Conservation (phyloP, 345 rosid genomes). For the Populus pruinosa region DNA sequence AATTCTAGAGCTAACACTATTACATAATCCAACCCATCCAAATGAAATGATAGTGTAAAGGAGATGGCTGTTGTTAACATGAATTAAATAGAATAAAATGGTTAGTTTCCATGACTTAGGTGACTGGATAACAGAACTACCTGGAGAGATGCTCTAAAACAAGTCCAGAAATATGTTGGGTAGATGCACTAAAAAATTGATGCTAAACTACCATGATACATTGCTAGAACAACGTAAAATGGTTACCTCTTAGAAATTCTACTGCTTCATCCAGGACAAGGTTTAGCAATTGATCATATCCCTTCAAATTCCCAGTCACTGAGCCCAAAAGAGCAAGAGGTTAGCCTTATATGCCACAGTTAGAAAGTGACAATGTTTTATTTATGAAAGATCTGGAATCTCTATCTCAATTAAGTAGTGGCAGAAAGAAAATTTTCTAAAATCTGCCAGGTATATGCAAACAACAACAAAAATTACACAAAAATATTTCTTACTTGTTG, state of each 20-base stretch:
- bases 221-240: background rate
- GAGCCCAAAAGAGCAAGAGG: slow-evolving; percentile 15
- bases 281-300: slow-evolving; percentile 88
- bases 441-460: background rate
- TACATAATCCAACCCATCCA: background rate
- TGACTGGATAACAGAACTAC: background rate
- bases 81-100: background rate
- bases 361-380: background rate
- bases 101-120: background rate
- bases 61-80: background rate
- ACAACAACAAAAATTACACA: background rate
- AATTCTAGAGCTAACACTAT: background rate
- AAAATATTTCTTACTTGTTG: background rate
- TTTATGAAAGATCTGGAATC: background rate
- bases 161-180: background rate
- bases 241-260: slow-evolving; percentile 80
- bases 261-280: slow-evolving; percentile 92
- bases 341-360: background rate
- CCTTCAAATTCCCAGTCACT: slow-evolving; percentile 94
- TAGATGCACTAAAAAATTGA: background rate
- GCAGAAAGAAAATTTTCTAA: background rate
- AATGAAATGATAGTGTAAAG: background rate
- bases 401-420: background rate
- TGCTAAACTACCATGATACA: background rate
- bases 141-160: background rate